Evolutionary conservation across 2,329 filamentous ascomycete genomes (phyloP), one percentile per base, ranked within the genome.

Genomic region (Fusarium sp.): DNA sequence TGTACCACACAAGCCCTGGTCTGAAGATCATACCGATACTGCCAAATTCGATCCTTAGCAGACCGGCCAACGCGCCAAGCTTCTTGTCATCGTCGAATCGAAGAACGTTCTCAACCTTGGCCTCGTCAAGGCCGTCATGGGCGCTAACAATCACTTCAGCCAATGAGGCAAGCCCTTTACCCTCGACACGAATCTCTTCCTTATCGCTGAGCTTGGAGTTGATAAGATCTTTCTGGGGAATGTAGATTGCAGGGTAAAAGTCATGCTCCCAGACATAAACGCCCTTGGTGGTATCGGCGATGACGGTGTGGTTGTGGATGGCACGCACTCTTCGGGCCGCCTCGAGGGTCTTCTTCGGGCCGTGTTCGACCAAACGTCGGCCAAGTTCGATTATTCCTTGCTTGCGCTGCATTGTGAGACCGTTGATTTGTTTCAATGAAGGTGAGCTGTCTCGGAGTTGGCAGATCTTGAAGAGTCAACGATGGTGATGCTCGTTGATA

Each of bases 221-320:
- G 11, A 67, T 76, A 6, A 84, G 66, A 42, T 79, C 80, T 0
- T 67, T 50, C 1, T 62, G 57, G 0, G 84, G 83, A 4, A 87
- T 75, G 63, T 86, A 87, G 66, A 83, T 84, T 29, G 87, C 82
- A 2, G 86, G 87, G 74, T 87, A 89, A 64, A 79, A 83, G 1
- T 83, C 81, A 68, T 89, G 86, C 73, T 86, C 85, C 85, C 85
- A 86, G 10, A 86, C 81, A 65, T 81, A 82, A 18, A 80, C 62
- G 3, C 82, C 83, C 24, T 78, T 68, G 1, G 78, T 80, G 0
- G 84, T 84, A 66, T 86, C 84, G 18, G 83, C 79, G 27, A 84
- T 80, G 65, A 75, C 76, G 6, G 72, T 73, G 27, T 77, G 74
- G 65, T 83, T 80, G 64, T 80, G 77, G 11, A 83, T 63, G 47